phyloP scores from a whole-genome alignment of 768 basidiomycete species.

The Trametes cubensis region DNA sequence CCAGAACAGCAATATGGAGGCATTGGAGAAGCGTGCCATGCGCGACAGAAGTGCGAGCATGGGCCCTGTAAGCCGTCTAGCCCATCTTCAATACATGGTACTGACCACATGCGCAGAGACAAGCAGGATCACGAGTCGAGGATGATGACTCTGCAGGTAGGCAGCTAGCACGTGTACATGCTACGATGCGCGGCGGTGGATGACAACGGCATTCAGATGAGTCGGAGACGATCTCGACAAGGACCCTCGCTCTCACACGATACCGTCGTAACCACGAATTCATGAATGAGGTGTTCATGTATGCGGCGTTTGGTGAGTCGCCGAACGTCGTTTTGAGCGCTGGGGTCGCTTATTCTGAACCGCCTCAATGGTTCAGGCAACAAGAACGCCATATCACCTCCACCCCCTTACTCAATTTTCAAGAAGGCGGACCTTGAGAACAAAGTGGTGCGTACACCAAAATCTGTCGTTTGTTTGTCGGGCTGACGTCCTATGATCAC shows the following conservation, averaged over 20 bases:
- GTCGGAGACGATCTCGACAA: constrained; percentile 66
- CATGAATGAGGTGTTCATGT: constrained; percentile 81
- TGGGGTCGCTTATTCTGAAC: neutral
- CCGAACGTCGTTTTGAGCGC: neutral
- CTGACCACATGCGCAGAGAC: constrained; percentile 27
- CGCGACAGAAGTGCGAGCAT: constrained; percentile 50
- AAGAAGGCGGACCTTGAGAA: constrained; percentile 57
- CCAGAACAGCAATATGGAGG: constrained; percentile 73
- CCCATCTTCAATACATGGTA: neutral
- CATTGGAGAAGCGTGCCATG: constrained; percentile 57
- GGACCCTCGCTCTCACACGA: constrained; percentile 68
- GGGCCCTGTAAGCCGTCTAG: constrained; percentile 39
- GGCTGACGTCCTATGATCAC: neutral
- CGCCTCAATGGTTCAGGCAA: constrained; percentile 39
- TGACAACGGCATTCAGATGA: constrained; percentile 24
- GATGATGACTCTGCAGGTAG: constrained; percentile 71
- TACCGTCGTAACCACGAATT: constrained; percentile 82
- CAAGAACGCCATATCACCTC: constrained; percentile 41
- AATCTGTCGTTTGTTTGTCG: neutral
- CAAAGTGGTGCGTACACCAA: constrained; percentile 50
- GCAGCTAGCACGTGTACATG: constrained; percentile 7
- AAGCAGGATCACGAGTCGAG: constrained; percentile 38
- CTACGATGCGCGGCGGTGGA: neutral
- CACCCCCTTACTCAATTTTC: constrained; percentile 62
- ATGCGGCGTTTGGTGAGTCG: constrained; percentile 63